phyloP scores from a whole-genome alignment of 2,329 filamentous ascomycete species.

The Paradendryphiella salina region DNA sequence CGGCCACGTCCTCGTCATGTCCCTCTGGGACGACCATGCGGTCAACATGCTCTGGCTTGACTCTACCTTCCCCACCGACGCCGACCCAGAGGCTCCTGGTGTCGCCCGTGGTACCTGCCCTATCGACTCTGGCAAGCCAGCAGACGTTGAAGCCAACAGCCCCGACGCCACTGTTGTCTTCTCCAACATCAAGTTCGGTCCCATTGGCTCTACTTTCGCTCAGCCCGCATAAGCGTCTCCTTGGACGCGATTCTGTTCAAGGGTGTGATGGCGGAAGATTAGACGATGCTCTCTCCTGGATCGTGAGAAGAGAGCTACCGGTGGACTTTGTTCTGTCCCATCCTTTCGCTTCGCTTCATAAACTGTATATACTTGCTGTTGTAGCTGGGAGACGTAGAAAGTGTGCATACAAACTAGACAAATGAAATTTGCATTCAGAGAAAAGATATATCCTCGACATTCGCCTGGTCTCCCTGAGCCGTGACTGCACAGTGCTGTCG shows the following conservation, averaged over 20 bases:
- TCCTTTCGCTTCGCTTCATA: conserved; percentile 13
- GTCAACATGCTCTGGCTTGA: conserved; percentile 77
- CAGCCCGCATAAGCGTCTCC: conserved; percentile 32
- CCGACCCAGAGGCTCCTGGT: conserved; percentile 39
- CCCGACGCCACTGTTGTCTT: conserved; percentile 44
- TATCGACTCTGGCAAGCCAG: conserved; percentile 43
- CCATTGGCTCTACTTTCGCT: conserved; percentile 47
- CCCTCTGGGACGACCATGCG: conserved; percentile 66
- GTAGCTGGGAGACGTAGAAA: conserved; percentile 9
- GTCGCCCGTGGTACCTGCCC: conserved; percentile 45
- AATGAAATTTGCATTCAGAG: conserved; percentile 13
- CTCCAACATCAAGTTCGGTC: conserved; percentile 49
- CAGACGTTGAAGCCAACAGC: conserved; percentile 43
- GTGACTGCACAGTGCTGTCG: no score
- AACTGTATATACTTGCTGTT: conserved; percentile 16
- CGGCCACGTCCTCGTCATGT: conserved; percentile 68
- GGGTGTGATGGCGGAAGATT: background rate
- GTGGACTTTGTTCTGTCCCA: background rate
- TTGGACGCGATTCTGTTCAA: background rate
- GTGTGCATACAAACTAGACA: conserved; percentile 13
- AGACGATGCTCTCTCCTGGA: background rate
- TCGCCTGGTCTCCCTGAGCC: no score
- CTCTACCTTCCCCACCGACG: conserved; percentile 61
- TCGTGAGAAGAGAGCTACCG: background rate
- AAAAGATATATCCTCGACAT: no score